These are phyloP conservation scores for Phyllosticta citriasiana DNA, from an alignment of 2,329 filamentous ascomycete genomes.

Conservation along the genomic window DNA sequence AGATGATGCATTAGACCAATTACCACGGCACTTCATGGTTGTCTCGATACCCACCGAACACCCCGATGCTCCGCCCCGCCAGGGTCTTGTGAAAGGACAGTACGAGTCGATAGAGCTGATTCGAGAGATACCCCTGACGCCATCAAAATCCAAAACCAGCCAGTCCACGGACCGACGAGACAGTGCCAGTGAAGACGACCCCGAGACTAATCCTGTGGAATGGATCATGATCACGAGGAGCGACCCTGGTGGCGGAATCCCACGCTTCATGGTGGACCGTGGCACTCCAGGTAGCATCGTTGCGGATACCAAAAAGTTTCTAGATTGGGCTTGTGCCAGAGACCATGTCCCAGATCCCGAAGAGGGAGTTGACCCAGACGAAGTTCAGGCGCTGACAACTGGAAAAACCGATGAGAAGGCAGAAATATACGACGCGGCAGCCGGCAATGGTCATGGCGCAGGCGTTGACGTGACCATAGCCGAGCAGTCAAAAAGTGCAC, in stretches of 20 bases:
- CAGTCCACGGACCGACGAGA: constrained; percentile 23
- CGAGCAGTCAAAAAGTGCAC: neutral
- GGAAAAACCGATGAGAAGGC: neutral
- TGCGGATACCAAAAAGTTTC: constrained; percentile 67
- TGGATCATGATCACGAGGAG: constrained; percentile 91
- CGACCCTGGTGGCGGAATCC: constrained; percentile 80
- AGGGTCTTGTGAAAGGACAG: constrained; percentile 67
- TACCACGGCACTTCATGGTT: constrained; percentile 68
- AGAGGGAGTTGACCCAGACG: constrained; percentile 14
- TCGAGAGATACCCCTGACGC: constrained; percentile 59
- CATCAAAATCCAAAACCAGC: constrained; percentile 29
- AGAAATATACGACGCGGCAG: constrained; percentile 18
- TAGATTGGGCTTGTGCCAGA: constrained; percentile 61
- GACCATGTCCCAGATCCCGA: constrained; percentile 32
- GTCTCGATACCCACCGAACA: constrained; percentile 78
- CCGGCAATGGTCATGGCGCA: constrained; percentile 26
- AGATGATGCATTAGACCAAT: constrained; percentile 25
- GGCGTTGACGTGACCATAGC: constrained; percentile 29
- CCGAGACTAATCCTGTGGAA: constrained; percentile 59
- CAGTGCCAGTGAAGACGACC: constrained; percentile 26
- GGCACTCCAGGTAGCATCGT: constrained; percentile 75
- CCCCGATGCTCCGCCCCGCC: constrained; percentile 56
- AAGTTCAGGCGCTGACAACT: neutral
- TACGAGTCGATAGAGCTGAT: constrained; percentile 93
- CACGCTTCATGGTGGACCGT: constrained; percentile 82